A percentile compares a stretch with the other conserved stretches of the same genome.
Evolutionary conservation across 2,329 filamentous ascomycete species (phyloP).

Genomic region (Zymoseptoria tritici): DNA sequence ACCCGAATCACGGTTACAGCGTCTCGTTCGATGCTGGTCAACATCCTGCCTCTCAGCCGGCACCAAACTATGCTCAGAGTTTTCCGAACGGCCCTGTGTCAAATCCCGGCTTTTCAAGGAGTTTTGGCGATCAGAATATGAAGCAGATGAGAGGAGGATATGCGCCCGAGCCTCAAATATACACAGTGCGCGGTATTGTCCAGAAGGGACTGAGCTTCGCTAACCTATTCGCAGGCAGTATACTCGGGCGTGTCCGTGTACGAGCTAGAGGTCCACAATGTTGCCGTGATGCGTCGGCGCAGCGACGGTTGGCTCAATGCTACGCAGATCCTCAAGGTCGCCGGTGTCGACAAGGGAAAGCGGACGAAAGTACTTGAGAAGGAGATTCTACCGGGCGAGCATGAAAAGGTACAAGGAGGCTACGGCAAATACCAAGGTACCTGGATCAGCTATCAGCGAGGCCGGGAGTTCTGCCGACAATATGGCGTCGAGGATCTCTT

Average conservation of each 20-base stretch:
- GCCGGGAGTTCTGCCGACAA: conserved; percentile 80
- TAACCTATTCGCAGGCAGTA: conserved; percentile 52
- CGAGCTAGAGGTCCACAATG: conserved; percentile 91
- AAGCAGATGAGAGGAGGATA: conserved; percentile 18
- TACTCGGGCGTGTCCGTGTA: conserved; percentile 96
- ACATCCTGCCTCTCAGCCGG: conserved; percentile 14
- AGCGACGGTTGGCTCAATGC: conserved; percentile 96
- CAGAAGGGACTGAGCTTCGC: conserved; percentile 3
- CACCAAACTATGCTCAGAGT: conserved; percentile 23
- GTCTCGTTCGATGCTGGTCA: conserved; percentile 25
- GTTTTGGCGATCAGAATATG: conserved; percentile 25
- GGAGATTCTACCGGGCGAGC: conserved; percentile 90
- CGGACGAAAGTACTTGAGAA: conserved; percentile 97
- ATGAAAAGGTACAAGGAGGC: conserved; percentile 96
- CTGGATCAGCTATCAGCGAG: conserved; percentile 92
- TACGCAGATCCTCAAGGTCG: conserved; percentile 95
- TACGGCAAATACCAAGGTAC: conserved; percentile 99
- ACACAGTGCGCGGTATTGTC: conserved; percentile 34
- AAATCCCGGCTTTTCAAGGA: conserved; percentile 33
- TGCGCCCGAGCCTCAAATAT: conserved; percentile 41
- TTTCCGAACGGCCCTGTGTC: conserved; percentile 28
- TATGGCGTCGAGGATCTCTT: conserved; percentile 70
- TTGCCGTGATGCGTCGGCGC: conserved; percentile 92
- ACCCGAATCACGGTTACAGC: conserved; percentile 21
- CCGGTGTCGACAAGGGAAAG: conserved; percentile 94